phyloP scores from a whole-genome alignment of 768 basidiomycete genomes.

The Boletus rex-veris region DNA sequence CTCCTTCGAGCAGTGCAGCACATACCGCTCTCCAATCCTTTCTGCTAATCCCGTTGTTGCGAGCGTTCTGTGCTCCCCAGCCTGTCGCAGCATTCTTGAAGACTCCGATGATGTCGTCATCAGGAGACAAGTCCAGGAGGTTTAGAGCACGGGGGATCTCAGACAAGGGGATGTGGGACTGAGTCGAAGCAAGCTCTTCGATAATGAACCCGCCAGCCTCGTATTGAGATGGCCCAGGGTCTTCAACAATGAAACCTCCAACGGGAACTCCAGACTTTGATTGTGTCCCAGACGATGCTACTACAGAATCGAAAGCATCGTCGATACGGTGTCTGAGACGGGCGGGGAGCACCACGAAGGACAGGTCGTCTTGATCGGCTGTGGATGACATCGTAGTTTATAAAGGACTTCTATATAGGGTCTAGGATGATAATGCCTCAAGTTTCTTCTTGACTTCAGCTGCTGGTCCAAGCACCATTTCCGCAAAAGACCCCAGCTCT shows the following conservation, averaged over 20 bases:
- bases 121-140: slow-evolving; percentile 59
- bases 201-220: slow-evolving; percentile 33
- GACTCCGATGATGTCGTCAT: slow-evolving; percentile 70
- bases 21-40: slow-evolving; percentile 83
- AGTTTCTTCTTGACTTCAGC: slow-evolving; percentile 49
- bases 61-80: slow-evolving; percentile 45
- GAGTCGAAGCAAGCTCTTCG: slow-evolving; percentile 17
- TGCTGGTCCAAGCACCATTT: slow-evolving; percentile 45
- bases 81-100: slow-evolving; percentile 75
- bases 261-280: slow-evolving; percentile 8
- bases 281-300: neutral
- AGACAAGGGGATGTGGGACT: slow-evolving; percentile 47
- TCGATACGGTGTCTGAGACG: slow-evolving; percentile 32
- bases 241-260: slow-evolving; percentile 37
- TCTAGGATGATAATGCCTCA: slow-evolving; percentile 20
- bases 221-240: slow-evolving; percentile 10
- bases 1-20: slow-evolving; percentile 61
- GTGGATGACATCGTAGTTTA: slow-evolving; percentile 13
- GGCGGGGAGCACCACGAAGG: slow-evolving; percentile 41
- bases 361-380: slow-evolving; percentile 18
- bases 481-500: slow-evolving; percentile 33
- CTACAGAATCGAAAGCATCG: too few relatives aligned
- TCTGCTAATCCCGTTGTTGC: slow-evolving; percentile 44
- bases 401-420: neutral
- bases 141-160: slow-evolving; percentile 60